Conservation (phyloP, 495 filamentous ascomycete species). For the Annulohypoxylon nitens region DNA sequence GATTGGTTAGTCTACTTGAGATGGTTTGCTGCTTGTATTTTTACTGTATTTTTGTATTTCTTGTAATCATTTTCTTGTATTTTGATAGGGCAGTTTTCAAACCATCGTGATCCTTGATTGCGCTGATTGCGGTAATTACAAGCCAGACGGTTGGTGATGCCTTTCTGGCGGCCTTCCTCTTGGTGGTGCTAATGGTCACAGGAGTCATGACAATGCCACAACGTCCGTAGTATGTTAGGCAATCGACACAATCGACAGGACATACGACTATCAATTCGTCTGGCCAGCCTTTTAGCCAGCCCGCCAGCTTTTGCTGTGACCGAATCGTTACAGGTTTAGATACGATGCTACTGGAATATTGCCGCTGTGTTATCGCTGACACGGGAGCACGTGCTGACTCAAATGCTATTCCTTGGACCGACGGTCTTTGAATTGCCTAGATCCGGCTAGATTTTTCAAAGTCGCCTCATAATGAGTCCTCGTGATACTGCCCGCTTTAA, state of each 20-base stretch:
- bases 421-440: constrained; percentile 37
- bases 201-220: constrained; percentile 43
- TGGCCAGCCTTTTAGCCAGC: constrained; percentile 30
- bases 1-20: constrained; percentile 22
- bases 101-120: constrained; percentile 42
- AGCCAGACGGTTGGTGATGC: constrained; percentile 27
- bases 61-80: too few relatives aligned
- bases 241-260: constrained; percentile 27
- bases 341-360: constrained; percentile 7
- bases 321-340: constrained; percentile 37
- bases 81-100: constrained; percentile 22
- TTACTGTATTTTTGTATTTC: too few relatives aligned
- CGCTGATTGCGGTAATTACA: constrained; percentile 36
- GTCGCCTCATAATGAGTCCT: constrained; percentile 41
- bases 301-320: constrained; percentile 26
- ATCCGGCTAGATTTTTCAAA: constrained; percentile 42
- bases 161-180: background rate
- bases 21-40: constrained; percentile 32
- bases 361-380: constrained; percentile 25
- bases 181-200: constrained; percentile 30
- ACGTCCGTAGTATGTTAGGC: constrained; percentile 23
- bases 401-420: constrained; percentile 26
- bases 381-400: constrained; percentile 33
- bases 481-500: constrained; percentile 42
- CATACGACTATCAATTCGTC: constrained; percentile 31